phyloP scores from a whole-genome alignment of 768 basidiomycete genomes.

The Scleroderma citrinum region DNA sequence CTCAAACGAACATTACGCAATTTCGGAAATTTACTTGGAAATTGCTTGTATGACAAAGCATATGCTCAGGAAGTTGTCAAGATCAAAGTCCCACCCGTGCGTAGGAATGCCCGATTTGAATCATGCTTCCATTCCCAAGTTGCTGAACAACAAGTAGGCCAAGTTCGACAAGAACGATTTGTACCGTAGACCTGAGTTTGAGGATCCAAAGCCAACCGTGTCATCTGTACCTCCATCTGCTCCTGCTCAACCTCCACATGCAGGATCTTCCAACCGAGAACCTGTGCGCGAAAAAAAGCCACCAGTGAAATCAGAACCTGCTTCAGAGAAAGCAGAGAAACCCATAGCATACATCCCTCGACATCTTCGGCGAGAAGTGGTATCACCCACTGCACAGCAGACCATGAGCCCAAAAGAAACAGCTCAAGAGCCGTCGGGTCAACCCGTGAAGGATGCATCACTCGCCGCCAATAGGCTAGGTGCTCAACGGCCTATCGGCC shows the following conservation, averaged over 20 bases:
- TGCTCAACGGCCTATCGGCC: constrained; percentile 10
- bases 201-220: constrained; percentile 35
- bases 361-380: constrained; percentile 31
- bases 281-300: background rate
- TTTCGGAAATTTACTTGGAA: constrained; percentile 93
- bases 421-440: constrained; percentile 1
- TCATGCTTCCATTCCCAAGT: background rate
- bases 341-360: constrained; percentile 34
- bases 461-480: background rate
- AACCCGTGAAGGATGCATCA: background rate
- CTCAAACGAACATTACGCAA: constrained; percentile 86
- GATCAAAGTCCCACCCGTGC: constrained; percentile 77
- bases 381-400: constrained; percentile 4
- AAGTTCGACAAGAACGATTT: constrained; percentile 66
- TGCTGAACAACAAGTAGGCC: constrained; percentile 31
- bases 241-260: background rate
- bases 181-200: constrained; percentile 66
- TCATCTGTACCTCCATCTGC: background rate
- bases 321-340: constrained; percentile 5
- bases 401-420: background rate
- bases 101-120: constrained; percentile 26
- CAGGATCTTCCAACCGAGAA: background rate
- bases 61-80: constrained; percentile 82
- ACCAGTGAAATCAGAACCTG: constrained; percentile 16
- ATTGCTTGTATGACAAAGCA: constrained; percentile 94